A percentile compares a stretch with the other conserved stretches of the same genome.
phyloP scores from a whole-genome alignment of 441 rosid genomes.

The Hura crepitans region DNA sequence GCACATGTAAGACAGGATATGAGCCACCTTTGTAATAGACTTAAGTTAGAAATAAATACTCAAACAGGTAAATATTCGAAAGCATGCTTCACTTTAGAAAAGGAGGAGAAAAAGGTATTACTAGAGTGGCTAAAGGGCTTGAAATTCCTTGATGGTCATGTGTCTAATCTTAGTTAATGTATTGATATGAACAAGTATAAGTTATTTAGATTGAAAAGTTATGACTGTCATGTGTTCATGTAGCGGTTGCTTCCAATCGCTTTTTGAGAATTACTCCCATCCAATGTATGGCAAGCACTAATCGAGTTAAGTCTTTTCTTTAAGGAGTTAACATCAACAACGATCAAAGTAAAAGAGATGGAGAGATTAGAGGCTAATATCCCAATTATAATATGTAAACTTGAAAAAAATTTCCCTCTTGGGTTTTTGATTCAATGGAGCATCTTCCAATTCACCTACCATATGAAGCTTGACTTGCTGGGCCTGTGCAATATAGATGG shows the following conservation, averaged over 20 bases:
- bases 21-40: background rate
- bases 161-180: background rate
- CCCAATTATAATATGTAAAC: background rate
- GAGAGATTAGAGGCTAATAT: background rate
- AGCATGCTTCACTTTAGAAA: background rate
- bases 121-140: background rate
- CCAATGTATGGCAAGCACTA: background rate
- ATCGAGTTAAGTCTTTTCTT: background rate
- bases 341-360: background rate
- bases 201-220: background rate
- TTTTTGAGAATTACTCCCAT: background rate
- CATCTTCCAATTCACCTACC: conserved; percentile 9
- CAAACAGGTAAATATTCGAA: too few relatives aligned
- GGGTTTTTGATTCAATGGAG: conserved; percentile 14
- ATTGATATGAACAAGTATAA: background rate
- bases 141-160: background rate
- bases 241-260: background rate
- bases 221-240: conserved; percentile 14
- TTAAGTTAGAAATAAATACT: background rate
- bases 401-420: conserved; percentile 14
- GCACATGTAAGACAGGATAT: background rate
- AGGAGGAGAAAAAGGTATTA: too few relatives aligned
- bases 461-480: background rate
- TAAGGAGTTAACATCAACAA: background rate
- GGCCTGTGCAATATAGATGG: conserved; percentile 4